Evolutionary conservation across 202 grass and related monocot species (phyloP), one percentile per base, ranked within the genome.

Genomic region (Brachypodium distachyon): DNA sequence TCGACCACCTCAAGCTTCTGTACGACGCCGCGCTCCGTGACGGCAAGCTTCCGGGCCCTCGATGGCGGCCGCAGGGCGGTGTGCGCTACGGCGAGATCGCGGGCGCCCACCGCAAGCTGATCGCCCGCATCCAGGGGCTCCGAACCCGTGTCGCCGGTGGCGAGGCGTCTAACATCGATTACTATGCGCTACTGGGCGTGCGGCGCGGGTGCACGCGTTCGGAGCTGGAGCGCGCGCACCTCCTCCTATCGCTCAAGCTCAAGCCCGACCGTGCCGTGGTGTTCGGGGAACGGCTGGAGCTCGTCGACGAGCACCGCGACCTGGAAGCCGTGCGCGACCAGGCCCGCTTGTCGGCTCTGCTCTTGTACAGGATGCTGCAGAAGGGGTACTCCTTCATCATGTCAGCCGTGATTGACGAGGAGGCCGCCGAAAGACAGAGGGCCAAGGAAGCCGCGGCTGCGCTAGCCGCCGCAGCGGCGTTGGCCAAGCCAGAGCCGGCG

Each of bases 21-120:
- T 94, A 99, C 27, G 92, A 99, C 29, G 88, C 96, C 31, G 91
- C 93, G 22, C 90, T 96, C 52, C 92, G 96, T 0, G 96, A 99
- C 22, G 88, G 92, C 14, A 99, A 91, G 74, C 84, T 96, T 0
- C 87, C 96, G 0, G 92, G 94, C 0, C 94, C 94, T 0, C 46
- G 70, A 3, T 99, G 95, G 95, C 64, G 87, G 16, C 82, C 89
- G 4, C 84, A 98, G 63, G 85, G 84, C 2, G 96, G 91, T 17
- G 85, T 99, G 4, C 81, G 92, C 4, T 92, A 91, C 71, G 70
- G 85, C n/a, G 96, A 99, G 79, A 96, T 99, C 75, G 89, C 92
- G 18, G 84, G 87, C 33, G 82, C 85, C 12, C 90, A 93, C 79
- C 87, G 87, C 31, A 89, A 81, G 1, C 85, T 99, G 17, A 93